Evolutionary conservation across 202 grass and related monocot species (phyloP), one percentile per base, ranked within the genome.

Genomic region (Musa balbisiana): DNA sequence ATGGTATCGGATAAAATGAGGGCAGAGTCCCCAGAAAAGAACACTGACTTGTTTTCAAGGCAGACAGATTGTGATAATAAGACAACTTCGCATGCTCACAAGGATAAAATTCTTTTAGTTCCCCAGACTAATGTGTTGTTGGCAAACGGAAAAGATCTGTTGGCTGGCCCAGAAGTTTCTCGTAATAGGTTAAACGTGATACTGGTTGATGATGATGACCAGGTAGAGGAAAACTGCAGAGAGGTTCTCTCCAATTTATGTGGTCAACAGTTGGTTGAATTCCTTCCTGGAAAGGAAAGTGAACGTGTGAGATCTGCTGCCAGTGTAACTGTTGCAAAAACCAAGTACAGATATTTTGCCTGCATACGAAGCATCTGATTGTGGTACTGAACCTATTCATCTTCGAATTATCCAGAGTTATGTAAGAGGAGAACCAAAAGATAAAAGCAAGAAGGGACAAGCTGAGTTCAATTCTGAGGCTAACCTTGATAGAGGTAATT

Each of bases 41-140:
- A 67, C 27, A 29, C 25, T 6, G 65, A 29, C 11, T 8, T 33
- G 9, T 19, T 51, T 27, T 15, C 9, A 21, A 83, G 85, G 50
- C 75, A 76, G 67, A 79, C 72, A 24, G 62, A 63, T 52, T 67
- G 74, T 21, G 71, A 88, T 54, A 72, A 24, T 29, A 83, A 81
- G 77, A 54, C 74, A 76, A 81, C 60, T 81, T 76, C 51, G 60
- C 67, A 91, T 68, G 81, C 72, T 25, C 80, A 81, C 64, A 83
- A 81, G 74, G 85, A 88, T 83, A 77, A 51, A 19, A 66, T 55
- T 52, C 22, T 62, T 54, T 12, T 81, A 73, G 69, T 71, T 77
- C 75, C 54, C 3, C 82, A 79, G 64, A 73, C 66, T 81, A 81
- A 74, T 83, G 52, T 80, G n/a, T 73, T 78, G 10, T 24, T 71